phyloP scores from a whole-genome alignment of 2,329 filamentous ascomycete genomes.

The Nothophoma quercina region DNA sequence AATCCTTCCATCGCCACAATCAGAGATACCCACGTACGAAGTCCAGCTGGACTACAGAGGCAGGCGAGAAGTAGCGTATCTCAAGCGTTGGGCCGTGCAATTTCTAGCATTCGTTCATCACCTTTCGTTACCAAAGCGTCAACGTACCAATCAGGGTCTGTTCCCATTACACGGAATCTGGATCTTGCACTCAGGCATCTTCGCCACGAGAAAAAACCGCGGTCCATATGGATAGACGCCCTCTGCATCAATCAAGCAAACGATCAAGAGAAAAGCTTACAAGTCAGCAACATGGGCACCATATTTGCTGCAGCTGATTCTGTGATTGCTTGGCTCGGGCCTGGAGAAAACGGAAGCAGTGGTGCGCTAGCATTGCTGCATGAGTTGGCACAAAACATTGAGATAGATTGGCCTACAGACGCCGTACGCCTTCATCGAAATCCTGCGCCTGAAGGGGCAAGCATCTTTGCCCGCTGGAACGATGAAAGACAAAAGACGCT shows the following conservation, averaged over 20 bases:
- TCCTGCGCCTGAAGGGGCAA: no score
- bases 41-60: no score
- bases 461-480: background rate
- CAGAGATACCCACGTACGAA: no score
- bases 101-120: no score
- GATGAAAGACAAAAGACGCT: background rate
- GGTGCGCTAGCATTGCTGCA: background rate
- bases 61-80: no score
- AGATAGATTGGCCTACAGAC: background rate
- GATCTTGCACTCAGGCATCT: background rate
- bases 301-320: background rate
- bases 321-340: background rate
- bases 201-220: background rate
- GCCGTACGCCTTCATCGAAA: background rate
- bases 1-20: background rate
- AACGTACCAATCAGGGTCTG: background rate
- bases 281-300: background rate
- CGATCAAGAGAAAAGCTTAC: background rate
- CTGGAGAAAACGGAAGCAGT: background rate
- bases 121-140: no score
- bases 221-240: background rate
- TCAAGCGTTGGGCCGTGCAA: no score
- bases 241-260: background rate
- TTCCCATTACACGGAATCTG: background rate
- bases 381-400: background rate